Base-by-base conservation (phyloP, 768 basidiomycete species). In the Mycena vitilis region DNA sequence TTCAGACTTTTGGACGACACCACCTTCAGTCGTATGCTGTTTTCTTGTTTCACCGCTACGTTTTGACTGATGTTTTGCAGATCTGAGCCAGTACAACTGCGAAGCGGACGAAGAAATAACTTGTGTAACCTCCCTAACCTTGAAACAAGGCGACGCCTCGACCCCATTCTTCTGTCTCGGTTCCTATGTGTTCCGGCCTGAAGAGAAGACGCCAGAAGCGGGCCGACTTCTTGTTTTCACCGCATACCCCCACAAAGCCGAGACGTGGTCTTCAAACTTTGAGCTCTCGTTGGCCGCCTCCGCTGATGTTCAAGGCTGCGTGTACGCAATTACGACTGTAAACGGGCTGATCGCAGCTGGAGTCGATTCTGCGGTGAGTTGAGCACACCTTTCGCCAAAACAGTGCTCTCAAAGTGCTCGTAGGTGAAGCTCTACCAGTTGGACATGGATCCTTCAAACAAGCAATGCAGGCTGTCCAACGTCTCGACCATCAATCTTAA, bases 401-500 rank as follows among this genome's bases (percentile, higher is more conserved):
- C 65, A 13, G n/a, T 63, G 9, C 7, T 48, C 30, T 71, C 49
- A 53, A n/a, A 20, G 36, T 42, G 54, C 25, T 25, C 34, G 23
- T 67, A 88, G 86, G 81, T 92, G n/a, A 72, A 84, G 54, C 75
- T 87, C 37, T 87, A 80, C 68, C 76, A 80, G 8, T 76, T 88
- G 4, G 81, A 83, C 49, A 75, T 69, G 56, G 75, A 81, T n/a
- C 74, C 76, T 12, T 72, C 74, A 42, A 71, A 81, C 18, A 71
- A 80, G 40, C 70, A 77, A 1, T 78, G 80, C 70, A 73, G 74
- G 7, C 76, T 93, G 16, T 73, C 81, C 45, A 80, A 82, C 37
- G 72, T 88, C 9, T 76, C 86, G 0, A 82, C 86, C 45, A 96
- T 94, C 91, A 89, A 92, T 70, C 93, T 95, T 75, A 95, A 93